Conservation (phyloP, 106 monocot genomes). For the Apostasia shenzhenica region DNA sequence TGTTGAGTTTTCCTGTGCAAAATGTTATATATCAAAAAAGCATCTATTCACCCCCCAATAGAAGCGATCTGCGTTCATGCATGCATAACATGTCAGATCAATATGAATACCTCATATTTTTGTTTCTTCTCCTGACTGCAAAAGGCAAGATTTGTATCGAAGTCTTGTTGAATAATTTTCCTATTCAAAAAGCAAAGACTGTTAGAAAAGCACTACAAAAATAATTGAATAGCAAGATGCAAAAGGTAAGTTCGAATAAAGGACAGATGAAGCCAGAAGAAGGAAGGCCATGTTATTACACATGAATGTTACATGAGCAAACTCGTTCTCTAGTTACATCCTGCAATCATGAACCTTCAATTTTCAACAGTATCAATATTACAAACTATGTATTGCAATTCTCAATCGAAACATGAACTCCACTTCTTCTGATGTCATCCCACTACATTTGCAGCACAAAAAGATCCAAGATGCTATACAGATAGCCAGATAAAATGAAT, state of each 20-base stretch:
- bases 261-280: not conserved
- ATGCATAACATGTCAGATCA: not conserved
- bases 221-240: too few species aligned
- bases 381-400: too few species aligned
- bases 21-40: too few species aligned
- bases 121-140: conserved; percentile 95
- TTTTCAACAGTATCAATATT: too few species aligned
- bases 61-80: too few species aligned
- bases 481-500: too few species aligned
- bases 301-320: not conserved
- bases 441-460: too few species aligned
- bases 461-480: too few species aligned
- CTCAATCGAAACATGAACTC: too few species aligned
- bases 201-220: not conserved
- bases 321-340: not conserved
- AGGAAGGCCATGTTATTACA: not conserved
- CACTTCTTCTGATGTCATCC: too few species aligned
- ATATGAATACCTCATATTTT: conserved; percentile 67
- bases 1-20: too few species aligned
- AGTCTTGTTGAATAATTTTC: conserved; percentile 74
- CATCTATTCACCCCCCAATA: too few species aligned
- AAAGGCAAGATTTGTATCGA: conserved; percentile 78
- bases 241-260: not conserved
- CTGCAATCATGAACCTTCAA: not conserved
- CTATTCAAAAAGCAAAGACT: conserved; percentile 29